Conservation (phyloP, 805 yeast genomes). For the Ogataea trehalophila region DNA sequence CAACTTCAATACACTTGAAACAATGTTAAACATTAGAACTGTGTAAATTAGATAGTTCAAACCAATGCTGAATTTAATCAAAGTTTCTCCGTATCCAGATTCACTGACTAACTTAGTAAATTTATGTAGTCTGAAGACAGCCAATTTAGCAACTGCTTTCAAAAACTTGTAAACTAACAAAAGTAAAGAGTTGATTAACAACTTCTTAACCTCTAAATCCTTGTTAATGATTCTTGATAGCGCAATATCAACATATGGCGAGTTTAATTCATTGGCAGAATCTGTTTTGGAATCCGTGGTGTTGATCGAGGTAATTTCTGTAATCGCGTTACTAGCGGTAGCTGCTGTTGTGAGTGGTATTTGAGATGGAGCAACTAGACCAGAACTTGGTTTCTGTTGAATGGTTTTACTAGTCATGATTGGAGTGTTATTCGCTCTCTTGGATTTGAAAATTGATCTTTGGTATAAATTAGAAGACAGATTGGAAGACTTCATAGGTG, state of each 20-base stretch:
- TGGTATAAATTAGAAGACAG: constrained; percentile 14
- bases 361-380: no score
- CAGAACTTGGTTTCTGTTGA: no score
- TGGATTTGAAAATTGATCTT: constrained; percentile 21
- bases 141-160: constrained; percentile 6
- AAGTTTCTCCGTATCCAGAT: neutral
- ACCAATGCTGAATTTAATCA: constrained; percentile 6
- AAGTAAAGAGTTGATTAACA: constrained; percentile 27
- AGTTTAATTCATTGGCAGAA: constrained; percentile 12
- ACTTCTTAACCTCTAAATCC: constrained; percentile 32
- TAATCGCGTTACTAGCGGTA: neutral
- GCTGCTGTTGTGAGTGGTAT: neutral
- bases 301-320: neutral
- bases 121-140: constrained; percentile 18
- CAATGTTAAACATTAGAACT: constrained; percentile 27
- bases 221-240: constrained; percentile 39
- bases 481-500: neutral
- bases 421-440: constrained; percentile 9
- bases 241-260: constrained; percentile 42
- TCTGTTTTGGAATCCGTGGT: constrained; percentile 4
- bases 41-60: constrained; percentile 19
- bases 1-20: constrained; percentile 27
- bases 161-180: constrained; percentile 28
- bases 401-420: constrained; percentile 4
- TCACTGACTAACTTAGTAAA: constrained; percentile 9